phyloP scores from a whole-genome alignment of 768 basidiomycete species.

The Agrocybe chaxingu region DNA sequence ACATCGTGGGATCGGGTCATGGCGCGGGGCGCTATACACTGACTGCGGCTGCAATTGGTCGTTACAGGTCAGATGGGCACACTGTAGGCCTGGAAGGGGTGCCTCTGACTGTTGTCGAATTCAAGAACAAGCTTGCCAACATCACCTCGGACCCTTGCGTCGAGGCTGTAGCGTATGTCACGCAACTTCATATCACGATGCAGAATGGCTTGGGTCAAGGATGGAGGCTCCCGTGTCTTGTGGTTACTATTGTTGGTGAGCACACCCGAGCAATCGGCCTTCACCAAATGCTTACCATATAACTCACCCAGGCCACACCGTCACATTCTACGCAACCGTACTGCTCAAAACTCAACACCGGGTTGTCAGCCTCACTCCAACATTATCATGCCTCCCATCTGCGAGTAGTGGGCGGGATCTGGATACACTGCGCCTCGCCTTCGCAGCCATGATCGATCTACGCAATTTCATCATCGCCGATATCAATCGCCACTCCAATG shows the following conservation, averaged over 20 bases:
- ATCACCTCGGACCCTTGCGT: no score
- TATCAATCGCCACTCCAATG: neutral
- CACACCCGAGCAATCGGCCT: no score
- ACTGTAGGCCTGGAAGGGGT: no score
- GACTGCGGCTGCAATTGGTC: no score
- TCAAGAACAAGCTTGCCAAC: no score
- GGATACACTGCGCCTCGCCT: slow-evolving; percentile 4
- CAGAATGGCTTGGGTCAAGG: slow-evolving; percentile 1
- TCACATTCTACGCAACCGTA: slow-evolving; percentile 9
- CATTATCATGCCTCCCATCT: slow-evolving; percentile 7
- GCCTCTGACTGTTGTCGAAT: no score
- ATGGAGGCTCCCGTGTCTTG: slow-evolving; percentile 16
- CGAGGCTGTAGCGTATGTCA: neutral
- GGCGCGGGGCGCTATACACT: no score
- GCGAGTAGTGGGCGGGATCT: neutral
- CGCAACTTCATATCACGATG: slow-evolving; percentile 2
- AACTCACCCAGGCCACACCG: no score
- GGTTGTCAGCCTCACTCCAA: slow-evolving; percentile 11
- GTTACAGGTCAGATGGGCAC: no score
- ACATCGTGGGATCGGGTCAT: no score
- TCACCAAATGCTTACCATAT: no score
- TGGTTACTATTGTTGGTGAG: slow-evolving; percentile 15
- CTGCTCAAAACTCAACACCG: slow-evolving; percentile 7
- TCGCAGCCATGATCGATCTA: slow-evolving; percentile 4
- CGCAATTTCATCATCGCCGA: slow-evolving; percentile 5